Evolutionary conservation across 331 rosid genomes (phyloP), one percentile per base, ranked within the genome.

Genomic region (Acacia pycnantha): DNA sequence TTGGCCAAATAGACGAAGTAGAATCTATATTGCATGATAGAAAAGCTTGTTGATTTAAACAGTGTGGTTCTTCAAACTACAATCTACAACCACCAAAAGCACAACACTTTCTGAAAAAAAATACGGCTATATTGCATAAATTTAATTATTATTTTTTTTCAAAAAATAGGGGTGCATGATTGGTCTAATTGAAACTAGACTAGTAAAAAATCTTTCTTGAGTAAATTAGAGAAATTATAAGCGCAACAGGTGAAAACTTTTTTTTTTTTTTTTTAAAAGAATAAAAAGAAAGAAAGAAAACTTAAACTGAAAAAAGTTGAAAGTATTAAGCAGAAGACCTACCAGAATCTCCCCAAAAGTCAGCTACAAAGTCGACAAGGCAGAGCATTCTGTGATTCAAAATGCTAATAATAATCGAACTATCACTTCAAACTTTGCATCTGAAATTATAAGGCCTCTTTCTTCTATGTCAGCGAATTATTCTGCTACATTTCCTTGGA

Each of bases 341-440:
- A 93, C 98, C 97, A 80, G 81, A 76, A 64, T 70, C 84, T 82
- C 73, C 76, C 53, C 82, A 43, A 77, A 82, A 81, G 71, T 71
- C 47, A 26, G 88, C 85, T 65, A 77, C 80, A 81, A 79, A 83
- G 85, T 70, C 51, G 83, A 74, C 33, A 73, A 78, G 76, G 83
- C 75, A 87, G 74, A 74, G 84, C 76, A 82, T 54, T 72, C 56
- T 73, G 66, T 58, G 48, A 82, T 77, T 83, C 61, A 51, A 78
- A 84, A 79, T 81, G 84, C 86, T 85, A 84, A 74, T 85, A 72
- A 81, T 84, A 61, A 78, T 86, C 46, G 64, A 84, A 67, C 66
- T 62, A 78, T 74, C 78, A 77, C 69, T 24, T 54, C 79, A 58
- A 87, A 81, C 76, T 78, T 82, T 77, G 79, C 35, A 64, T 61